Evolutionary conservation across 768 basidiomycete species (phyloP), one percentile per base, ranked within the genome.

Genomic region (Suillus placidus): DNA sequence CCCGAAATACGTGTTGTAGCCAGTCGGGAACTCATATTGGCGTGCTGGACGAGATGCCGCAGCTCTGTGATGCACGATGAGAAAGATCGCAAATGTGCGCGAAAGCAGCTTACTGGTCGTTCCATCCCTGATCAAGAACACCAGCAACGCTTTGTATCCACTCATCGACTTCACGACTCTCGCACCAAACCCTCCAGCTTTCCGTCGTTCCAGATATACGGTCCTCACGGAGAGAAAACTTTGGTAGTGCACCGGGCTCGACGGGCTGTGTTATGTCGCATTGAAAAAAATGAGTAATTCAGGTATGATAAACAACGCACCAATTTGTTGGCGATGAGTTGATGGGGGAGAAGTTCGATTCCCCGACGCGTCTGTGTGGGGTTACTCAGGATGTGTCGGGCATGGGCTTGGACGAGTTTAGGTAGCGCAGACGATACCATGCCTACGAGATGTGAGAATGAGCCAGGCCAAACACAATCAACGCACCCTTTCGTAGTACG

Each of bases 11-110:
- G 87, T 83, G 73, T 89, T 94, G 80, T 88, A 98, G 1, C 97
- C 97, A 40, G 93, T 94, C 0, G 97, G 94, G 80, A 99, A 98
- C 79, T 99, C 97, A 79, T 97, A 99, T 68, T 86, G 90, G 68
- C 85, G 85, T 47, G 81, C 75, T 7, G 85, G 84, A 47, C 87
- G 85, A 62, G 82, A 77, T 14, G 82, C 80, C 52, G 88, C 90
- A 58, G 79, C 80, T 68, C 92, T 93, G 72, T n/a, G 42, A 35
- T 43, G 26, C 26, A 47, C 13, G 8, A 34, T 40, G 13, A 52
- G 34, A 37, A 63, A 32, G 40, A 13, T 10, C 30, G 20, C 8
- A 45, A n/a, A 20, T 7, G 32, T 47, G 60, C 20, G 10, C 18
- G 42, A 40, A 62, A 10, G 4, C 26, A 13, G 71, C 90, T 72